A percentile compares a stretch with the other conserved stretches of the same genome.
phyloP scores from a whole-genome alignment of 176 grass and related monocot species.

The Melocanna baccifera region DNA sequence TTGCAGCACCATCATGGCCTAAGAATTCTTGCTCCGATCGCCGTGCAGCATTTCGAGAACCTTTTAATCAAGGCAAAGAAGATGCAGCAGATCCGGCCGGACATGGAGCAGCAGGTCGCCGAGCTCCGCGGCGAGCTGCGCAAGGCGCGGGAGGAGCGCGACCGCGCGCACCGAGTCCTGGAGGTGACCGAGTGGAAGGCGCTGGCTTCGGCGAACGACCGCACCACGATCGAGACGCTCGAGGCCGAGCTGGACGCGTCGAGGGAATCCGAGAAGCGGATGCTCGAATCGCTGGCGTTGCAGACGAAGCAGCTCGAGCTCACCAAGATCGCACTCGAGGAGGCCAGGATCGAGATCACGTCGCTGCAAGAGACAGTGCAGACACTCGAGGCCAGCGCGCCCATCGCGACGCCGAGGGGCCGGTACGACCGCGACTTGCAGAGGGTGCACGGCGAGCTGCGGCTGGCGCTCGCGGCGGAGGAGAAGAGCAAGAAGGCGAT shows the following conservation, averaged over 20 bases:
- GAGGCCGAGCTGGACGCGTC: conserved; percentile 49
- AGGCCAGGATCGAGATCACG: conserved; percentile 53
- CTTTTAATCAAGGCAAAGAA: background rate
- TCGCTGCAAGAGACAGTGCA: conserved; percentile 25
- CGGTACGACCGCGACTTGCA: conserved; percentile 36
- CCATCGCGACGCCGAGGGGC: conserved; percentile 13
- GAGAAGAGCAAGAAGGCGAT: conserved; percentile 86
- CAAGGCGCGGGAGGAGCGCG: conserved; percentile 54
- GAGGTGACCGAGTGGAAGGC: conserved; percentile 63
- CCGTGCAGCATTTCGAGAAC: conserved; percentile 2
- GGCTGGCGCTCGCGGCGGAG: conserved; percentile 50
- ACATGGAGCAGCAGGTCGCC: conserved; percentile 51
- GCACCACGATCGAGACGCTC: conserved; percentile 41
- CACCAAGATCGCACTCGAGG: conserved; percentile 82
- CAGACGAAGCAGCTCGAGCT: conserved; percentile 93
- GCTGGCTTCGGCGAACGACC: conserved; percentile 37
- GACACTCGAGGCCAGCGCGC: conserved; percentile 16
- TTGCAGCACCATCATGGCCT: conserved; percentile 22
- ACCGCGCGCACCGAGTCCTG: conserved; percentile 49
- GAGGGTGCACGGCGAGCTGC: conserved; percentile 39
- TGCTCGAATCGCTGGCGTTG: conserved; percentile 67
- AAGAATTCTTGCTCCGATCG: background rate
- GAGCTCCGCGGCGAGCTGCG: conserved; percentile 66
- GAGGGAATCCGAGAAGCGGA: conserved; percentile 65
- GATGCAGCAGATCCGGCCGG: conserved; percentile 37